Percentiles rank a stretch among this genome's conserved stretches.
Conservation (phyloP, 148 eudicot species). For the Salicornia ramosissima region DNA sequence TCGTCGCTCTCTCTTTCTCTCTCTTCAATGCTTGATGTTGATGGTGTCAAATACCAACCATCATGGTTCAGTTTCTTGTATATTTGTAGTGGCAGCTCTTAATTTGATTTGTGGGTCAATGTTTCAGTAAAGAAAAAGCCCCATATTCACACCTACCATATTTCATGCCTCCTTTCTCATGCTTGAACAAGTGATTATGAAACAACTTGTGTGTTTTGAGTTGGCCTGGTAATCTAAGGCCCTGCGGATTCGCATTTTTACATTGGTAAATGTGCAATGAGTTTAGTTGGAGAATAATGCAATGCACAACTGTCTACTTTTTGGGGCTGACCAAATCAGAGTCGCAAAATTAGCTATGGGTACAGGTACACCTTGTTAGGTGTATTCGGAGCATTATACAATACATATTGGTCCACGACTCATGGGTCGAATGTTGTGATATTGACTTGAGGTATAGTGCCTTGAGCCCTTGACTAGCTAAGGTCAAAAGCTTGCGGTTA, state of each 20-base stretch:
- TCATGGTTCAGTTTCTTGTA: constrained; percentile 19
- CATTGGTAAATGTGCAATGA: background rate
- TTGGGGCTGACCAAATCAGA: background rate
- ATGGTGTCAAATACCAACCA: constrained; percentile 1
- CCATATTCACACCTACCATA: background rate
- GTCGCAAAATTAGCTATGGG: background rate
- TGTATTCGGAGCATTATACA: no score
- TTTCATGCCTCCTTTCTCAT: constrained; percentile 5
- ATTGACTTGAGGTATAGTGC: no score
- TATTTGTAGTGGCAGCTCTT: constrained; percentile 27
- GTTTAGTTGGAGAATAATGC: background rate
- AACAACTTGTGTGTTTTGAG: constrained; percentile 14
- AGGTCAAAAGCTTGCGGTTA: no score
- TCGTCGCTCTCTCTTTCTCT: background rate
- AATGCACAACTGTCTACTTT: background rate
- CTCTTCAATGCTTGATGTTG: constrained; percentile 6
- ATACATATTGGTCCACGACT: no score
- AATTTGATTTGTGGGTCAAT: constrained; percentile 15
- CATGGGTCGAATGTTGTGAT: no score
- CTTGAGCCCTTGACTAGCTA: no score
- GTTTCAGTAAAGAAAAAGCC: constrained; percentile 19
- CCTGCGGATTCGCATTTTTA: constrained; percentile 7
- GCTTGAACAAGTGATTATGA: constrained; percentile 1
- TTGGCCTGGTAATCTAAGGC: constrained; percentile 9
- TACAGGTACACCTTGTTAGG: no score